Base-by-base conservation (phyloP, 1,284 basidiomycete genomes). In the Rhodotorula glutinis region DNA sequence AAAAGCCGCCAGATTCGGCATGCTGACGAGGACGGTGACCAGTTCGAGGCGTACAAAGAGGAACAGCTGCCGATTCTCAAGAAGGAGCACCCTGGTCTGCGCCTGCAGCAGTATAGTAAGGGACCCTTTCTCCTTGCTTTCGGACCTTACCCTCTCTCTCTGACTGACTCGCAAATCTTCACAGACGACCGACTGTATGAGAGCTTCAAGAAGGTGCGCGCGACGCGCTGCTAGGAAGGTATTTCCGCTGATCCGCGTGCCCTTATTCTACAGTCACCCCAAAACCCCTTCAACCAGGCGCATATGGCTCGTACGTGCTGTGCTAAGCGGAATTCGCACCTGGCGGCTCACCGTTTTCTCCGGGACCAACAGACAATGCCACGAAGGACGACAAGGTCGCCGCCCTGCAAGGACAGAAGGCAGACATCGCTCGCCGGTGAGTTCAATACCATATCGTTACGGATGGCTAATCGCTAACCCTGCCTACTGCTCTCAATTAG, bases 41-140 rank as follows among this genome's bases (percentile, higher is more conserved):
- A 59, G 10, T 93, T 90, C 74, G 92, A 94, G 76, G 92, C 91
- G 7, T 98, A 94, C 80, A 86, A 90, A 76, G 93, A 97, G 74
- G 83, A 86, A 5, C 90, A 96, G 76, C 81, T 98, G 73, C 91
- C 94, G 0, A 87, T 83, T 30, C 74, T 89, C 69, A 88, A 85
- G 77, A 80, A 84, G 72, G 92, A 97, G 41, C 60, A 77, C 30
- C 74, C 73, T 8, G 73, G 75, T 13, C 47, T 72, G 57, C 74
- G 91, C 84, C 43, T 92, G 75, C 87, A 92, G 75, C 91, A 94
- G 79, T 92, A 92, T 78, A 49, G 57, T 59, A 25, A n/a, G 57
- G 27, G 43, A 16, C 4, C 56, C 27, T 29, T 21, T 30, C 27
- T 14, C 53, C 19, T 41, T 16, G 13, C 16, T n/a, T n/a, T n/a